Evolutionary conservation across 2,329 filamentous ascomycete genomes (phyloP).

Genomic region (Curvularia lunata): DNA sequence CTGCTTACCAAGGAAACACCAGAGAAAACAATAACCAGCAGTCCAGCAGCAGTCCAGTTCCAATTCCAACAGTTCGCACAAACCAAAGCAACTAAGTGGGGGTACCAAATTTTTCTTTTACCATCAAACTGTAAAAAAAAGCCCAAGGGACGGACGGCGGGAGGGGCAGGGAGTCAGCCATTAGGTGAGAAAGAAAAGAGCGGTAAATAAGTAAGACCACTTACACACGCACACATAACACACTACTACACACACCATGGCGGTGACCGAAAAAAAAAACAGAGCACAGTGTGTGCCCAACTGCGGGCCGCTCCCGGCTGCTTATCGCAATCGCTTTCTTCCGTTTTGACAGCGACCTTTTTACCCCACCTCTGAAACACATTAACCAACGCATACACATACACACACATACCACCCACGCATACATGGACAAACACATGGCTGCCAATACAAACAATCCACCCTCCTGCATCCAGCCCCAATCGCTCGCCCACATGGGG

Average conservation of each 20-base stretch:
- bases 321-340: conserved; percentile 4
- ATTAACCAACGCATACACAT: background rate
- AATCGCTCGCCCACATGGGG: background rate
- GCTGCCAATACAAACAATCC: background rate
- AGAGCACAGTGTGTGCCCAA: conserved; percentile 14
- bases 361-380: background rate
- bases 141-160: background rate
- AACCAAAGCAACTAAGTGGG: background rate
- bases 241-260: background rate
- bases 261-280: background rate
- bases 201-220: conserved; percentile 3
- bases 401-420: background rate
- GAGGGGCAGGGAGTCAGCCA: background rate
- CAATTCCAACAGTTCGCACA: background rate
- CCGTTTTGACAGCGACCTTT: background rate
- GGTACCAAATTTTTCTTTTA: background rate
- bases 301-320: conserved; percentile 30
- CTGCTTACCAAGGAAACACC: background rate
- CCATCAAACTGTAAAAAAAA: background rate
- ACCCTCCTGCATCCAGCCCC: background rate
- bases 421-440: background rate
- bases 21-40: background rate
- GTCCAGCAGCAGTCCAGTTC: background rate
- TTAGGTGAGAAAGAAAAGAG: conserved; percentile 1
- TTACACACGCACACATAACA: background rate